Evolutionary conservation across 306 rosid species (phyloP).

Genomic region (Medicago arabica): DNA sequence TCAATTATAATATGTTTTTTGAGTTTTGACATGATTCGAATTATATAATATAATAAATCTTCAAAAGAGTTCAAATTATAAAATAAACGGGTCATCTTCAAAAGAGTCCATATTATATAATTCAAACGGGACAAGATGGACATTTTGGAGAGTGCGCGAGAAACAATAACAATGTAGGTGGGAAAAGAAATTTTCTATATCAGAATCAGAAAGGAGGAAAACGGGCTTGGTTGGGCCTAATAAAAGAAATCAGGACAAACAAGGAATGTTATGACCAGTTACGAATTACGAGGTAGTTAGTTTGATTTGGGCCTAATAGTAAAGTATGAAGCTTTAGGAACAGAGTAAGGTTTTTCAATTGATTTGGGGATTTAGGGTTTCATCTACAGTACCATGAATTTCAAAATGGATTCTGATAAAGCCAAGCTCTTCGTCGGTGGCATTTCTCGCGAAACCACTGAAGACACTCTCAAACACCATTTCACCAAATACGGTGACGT

Average conservation of each 20-base stretch:
- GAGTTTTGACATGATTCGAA: no score
- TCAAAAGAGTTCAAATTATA: no score
- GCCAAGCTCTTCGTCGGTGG: constrained; percentile 71
- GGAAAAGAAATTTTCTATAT: no score
- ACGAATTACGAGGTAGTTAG: not conserved
- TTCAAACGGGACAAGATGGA: no score
- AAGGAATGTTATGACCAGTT: not conserved
- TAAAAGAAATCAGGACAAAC: not conserved
- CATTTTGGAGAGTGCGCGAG: no score
- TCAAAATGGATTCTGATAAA: constrained; percentile 60
- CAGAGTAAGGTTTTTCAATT: constrained; percentile 40
- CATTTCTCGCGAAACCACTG: constrained; percentile 65
- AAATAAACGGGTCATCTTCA: no score
- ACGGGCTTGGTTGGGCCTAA: not conserved
- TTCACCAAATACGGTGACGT: constrained; percentile 63
- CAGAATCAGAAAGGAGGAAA: no score
- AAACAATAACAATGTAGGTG: no score
- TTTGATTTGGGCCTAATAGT: not conserved
- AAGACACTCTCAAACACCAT: constrained; percentile 52
- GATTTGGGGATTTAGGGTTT: constrained; percentile 61
- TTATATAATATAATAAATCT: no score
- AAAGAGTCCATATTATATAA: no score
- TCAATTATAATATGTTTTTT: no score
- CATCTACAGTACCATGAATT: constrained; percentile 37
- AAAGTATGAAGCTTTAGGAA: not conserved